These are phyloP conservation scores for Ceratocystis cubensis DNA, from an alignment of 2,329 filamentous ascomycete genomes.

Conservation along the genomic window DNA sequence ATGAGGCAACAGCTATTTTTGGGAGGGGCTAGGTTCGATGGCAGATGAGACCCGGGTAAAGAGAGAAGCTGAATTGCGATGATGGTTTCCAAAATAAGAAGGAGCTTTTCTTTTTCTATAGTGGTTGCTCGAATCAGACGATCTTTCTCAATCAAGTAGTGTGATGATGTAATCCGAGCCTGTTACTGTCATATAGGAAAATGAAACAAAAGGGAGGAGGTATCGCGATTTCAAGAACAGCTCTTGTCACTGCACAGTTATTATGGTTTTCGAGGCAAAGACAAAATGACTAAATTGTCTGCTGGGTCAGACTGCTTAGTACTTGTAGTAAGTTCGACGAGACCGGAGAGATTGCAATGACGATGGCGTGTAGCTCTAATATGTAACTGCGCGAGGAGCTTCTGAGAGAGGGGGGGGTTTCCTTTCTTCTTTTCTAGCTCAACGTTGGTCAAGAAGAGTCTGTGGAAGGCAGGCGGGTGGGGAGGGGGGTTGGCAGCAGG, in stretches of 20 bases:
- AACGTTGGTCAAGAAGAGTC: slow-evolving; percentile 4
- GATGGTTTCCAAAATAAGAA: neutral
- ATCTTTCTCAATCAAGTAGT: neutral
- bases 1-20: neutral
- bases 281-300: neutral
- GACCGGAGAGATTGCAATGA: neutral
- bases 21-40: neutral
- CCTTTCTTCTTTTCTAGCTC: neutral
- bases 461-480: neutral
- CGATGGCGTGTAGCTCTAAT: neutral
- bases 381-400: neutral
- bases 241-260: no score
- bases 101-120: neutral
- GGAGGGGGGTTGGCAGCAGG: neutral
- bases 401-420: no score
- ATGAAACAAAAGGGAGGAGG: neutral
- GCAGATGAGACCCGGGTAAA: no score
- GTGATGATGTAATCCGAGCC: neutral
- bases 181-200: neutral
- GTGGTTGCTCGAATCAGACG: neutral
- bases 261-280: slow-evolving; percentile 4
- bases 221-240: neutral
- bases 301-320: neutral
- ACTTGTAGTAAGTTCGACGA: neutral
- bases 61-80: neutral